These are phyloP conservation scores for Euryodendron excelsum DNA, from an alignment of 148 eudicot species.

Conservation along the genomic window DNA sequence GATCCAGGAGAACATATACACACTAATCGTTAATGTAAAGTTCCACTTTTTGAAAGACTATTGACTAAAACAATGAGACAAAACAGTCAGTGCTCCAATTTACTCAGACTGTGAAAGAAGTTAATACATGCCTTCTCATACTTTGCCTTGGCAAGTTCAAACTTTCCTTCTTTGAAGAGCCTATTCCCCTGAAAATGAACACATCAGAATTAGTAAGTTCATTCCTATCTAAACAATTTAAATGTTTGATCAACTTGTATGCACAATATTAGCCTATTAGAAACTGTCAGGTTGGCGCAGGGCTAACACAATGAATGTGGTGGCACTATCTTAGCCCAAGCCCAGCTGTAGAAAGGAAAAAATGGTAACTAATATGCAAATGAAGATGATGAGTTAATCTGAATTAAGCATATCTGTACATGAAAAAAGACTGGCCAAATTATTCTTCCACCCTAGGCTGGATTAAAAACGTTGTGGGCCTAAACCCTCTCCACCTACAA, in stretches of 20 bases:
- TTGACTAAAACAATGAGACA: background rate
- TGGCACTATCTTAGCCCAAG: background rate
- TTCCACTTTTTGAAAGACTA: background rate
- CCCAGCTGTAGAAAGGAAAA: background rate
- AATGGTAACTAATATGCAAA: too few species aligned
- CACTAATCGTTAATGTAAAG: background rate
- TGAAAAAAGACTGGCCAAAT: background rate
- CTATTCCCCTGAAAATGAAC: slow-evolving; percentile 76
- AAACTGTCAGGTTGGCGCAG: background rate
- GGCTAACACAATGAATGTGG: slow-evolving; percentile 4
- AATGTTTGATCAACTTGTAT: background rate
- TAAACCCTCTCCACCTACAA: too few species aligned
- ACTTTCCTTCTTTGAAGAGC: slow-evolving; percentile 96
- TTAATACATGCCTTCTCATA: slow-evolving; percentile 71
- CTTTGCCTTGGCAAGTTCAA: slow-evolving; percentile 91
- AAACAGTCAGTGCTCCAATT: background rate
- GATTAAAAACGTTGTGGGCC: background rate
- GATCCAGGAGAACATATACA: background rate
- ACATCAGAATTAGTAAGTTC: slow-evolving; percentile 8
- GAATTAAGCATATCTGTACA: too few species aligned
- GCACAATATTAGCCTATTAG: background rate
- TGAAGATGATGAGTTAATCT: too few species aligned
- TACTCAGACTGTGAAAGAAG: background rate
- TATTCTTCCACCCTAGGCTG: background rate
- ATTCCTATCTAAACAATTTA: background rate